phyloP scores from a whole-genome alignment of 768 basidiomycete genomes.

The Xerocomus spinulosus region DNA sequence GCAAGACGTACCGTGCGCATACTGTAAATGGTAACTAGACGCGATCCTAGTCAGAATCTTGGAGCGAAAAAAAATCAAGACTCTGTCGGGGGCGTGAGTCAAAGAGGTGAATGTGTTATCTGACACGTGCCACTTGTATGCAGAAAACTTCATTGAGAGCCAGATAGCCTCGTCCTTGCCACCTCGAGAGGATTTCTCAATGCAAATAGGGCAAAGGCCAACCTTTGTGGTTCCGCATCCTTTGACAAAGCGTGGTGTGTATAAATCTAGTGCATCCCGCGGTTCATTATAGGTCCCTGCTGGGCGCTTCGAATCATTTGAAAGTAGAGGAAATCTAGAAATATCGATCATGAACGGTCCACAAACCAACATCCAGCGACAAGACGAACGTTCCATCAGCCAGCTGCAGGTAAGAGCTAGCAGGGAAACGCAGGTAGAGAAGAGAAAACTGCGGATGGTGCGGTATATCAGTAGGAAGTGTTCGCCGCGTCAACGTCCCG shows the following conservation, averaged over 20 bases:
- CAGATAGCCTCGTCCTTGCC: constrained; percentile 63
- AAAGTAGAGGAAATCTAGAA: constrained; percentile 17
- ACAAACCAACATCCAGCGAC: neutral
- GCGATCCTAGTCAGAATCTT: constrained; percentile 1
- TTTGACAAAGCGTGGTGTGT: constrained; percentile 73
- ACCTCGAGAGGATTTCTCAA: constrained; percentile 54
- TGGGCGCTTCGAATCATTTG: constrained; percentile 18
- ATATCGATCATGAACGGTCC: neutral
- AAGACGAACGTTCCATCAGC: constrained; percentile 37
- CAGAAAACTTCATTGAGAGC: constrained; percentile 77
- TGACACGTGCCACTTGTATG: constrained; percentile 67
- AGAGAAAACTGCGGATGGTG: constrained; percentile 49
- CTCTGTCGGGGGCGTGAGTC: constrained; percentile 17
- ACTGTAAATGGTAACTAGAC: constrained; percentile 77
- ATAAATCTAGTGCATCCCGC: constrained; percentile 58
- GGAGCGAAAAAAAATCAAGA: neutral
- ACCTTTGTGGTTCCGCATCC: constrained; percentile 65
- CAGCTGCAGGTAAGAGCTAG: constrained; percentile 49
- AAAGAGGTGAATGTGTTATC: neutral
- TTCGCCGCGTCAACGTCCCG: constrained; percentile 32
- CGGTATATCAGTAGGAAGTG: constrained; percentile 47
- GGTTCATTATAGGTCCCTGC: constrained; percentile 57
- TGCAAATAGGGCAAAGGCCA: constrained; percentile 75
- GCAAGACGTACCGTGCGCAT: constrained; percentile 56
- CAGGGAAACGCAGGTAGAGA: constrained; percentile 68